Evolutionary conservation across 805 yeast genomes (phyloP).

Genomic region (Nakazawaea pomicola): DNA sequence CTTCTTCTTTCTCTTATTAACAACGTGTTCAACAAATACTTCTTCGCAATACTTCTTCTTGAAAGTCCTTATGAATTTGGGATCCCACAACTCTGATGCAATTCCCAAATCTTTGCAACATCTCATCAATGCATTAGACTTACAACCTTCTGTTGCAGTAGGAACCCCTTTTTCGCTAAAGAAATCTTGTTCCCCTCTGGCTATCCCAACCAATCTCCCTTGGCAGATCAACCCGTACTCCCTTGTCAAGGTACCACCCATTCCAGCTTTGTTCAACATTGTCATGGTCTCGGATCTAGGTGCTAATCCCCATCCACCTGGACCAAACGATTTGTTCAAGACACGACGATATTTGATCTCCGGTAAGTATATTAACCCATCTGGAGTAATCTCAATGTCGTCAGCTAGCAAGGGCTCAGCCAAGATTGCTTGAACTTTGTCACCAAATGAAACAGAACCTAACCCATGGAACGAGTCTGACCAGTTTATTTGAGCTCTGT

Average conservation of each 20-base stretch:
- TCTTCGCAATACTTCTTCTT: conserved; percentile 69
- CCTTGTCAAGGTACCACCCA: conserved; percentile 56
- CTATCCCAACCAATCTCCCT: conserved; percentile 85
- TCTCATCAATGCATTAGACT: conserved; percentile 94
- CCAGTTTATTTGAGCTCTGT: conserved; percentile 52
- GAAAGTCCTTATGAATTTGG: conserved; percentile 71
- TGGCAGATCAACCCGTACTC: conserved; percentile 86
- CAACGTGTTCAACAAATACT: conserved; percentile 78
- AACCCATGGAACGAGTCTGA: conserved; percentile 81
- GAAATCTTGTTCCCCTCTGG: conserved; percentile 94
- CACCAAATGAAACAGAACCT: conserved; percentile 71
- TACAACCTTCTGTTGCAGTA: conserved; percentile 96
- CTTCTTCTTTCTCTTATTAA: conserved; percentile 80
- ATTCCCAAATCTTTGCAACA: conserved; percentile 97
- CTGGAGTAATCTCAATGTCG: conserved; percentile 94
- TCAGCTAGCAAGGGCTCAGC: conserved; percentile 55
- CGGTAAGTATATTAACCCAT: conserved; percentile 86
- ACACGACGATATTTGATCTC: conserved; percentile 93
- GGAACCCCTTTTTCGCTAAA: conserved; percentile 83
- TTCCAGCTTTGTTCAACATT: conserved; percentile 56
- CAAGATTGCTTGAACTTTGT: conserved; percentile 54
- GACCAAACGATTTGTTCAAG: conserved; percentile 88
- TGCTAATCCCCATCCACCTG: conserved; percentile 98
- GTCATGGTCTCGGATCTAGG: conserved; percentile 90
- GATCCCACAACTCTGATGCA: conserved; percentile 98